phyloP scores from a whole-genome alignment of 768 basidiomycete genomes.

The Porpolomopsis calyptriformis region DNA sequence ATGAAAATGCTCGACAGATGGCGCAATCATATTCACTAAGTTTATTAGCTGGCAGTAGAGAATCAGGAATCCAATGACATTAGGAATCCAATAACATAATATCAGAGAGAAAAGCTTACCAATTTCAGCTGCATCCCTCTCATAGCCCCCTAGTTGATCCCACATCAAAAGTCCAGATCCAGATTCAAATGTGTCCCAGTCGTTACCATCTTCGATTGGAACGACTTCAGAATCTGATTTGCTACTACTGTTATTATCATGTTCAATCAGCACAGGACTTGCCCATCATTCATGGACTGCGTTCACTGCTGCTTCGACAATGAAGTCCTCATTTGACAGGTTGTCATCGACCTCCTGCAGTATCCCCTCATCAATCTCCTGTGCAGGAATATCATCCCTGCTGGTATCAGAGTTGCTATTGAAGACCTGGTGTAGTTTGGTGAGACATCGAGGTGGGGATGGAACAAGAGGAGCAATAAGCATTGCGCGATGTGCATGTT shows the following conservation, averaged over 20 bases:
- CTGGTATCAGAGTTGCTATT: neutral
- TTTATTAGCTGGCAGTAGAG: conserved; percentile 12
- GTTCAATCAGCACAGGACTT: neutral
- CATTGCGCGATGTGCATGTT: neutral
- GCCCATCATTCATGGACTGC: neutral
- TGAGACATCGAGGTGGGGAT: neutral
- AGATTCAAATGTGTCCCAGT: conserved; percentile 5
- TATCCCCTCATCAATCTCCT: neutral
- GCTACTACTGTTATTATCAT: neutral
- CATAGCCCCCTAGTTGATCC: conserved; percentile 13
- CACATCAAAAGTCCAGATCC: conserved; percentile 7
- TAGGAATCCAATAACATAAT: neutral
- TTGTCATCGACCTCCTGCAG: neutral
- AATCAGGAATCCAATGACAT: neutral
- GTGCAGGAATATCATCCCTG: neutral
- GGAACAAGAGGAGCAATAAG: neutral
- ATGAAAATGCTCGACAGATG: conserved; percentile 20
- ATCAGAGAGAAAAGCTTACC: conserved; percentile 7
- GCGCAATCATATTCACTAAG: conserved; percentile 16
- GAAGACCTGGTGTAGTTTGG: conserved; percentile 1
- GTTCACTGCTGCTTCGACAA: neutral
- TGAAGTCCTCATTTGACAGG: neutral
- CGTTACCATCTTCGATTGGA: neutral
- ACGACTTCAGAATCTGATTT: conserved; percentile 5
- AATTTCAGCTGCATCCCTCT: conserved; percentile 11